A percentile compares a stretch with the other conserved stretches of the same genome.
Evolutionary conservation across 805 yeast genomes (phyloP).

Genomic region (Metschnikowia vanudenii): DNA sequence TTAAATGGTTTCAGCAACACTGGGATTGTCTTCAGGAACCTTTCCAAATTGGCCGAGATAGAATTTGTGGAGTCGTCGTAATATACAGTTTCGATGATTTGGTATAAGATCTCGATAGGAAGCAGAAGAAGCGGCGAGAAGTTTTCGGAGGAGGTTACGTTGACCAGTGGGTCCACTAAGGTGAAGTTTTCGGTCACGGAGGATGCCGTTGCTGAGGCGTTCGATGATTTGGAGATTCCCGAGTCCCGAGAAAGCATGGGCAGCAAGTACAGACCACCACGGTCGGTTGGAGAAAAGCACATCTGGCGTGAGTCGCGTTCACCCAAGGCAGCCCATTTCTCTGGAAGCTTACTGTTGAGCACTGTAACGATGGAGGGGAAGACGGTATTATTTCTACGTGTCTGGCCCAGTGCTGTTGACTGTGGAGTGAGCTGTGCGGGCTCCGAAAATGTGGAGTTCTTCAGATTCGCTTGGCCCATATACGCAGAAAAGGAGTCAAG

Average conservation of each 20-base stretch:
- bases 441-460: background rate
- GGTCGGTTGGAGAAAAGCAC: conserved; percentile 16
- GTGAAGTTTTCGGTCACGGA: conserved; percentile 20
- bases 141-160: conserved; percentile 10
- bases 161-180: conserved; percentile 18
- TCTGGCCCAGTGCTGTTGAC: conserved; percentile 7
- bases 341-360: conserved; percentile 4
- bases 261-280: conserved; percentile 20
- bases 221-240: conserved; percentile 5
- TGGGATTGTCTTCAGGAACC: conserved; percentile 51
- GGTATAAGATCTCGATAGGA: conserved; percentile 56
- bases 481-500: conserved; percentile 8
- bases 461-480: conserved; percentile 21
- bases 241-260: conserved; percentile 18
- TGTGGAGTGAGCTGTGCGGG: conserved; percentile 12
- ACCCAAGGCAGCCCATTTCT: conserved; percentile 2
- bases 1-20: conserved; percentile 59
- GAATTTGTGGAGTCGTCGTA: conserved; percentile 53
- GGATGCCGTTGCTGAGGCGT: conserved; percentile 9
- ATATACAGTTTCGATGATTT: conserved; percentile 55
- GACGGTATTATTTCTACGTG: background rate
- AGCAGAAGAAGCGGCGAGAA: conserved; percentile 31
- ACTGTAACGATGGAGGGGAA: conserved; percentile 18
- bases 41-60: conserved; percentile 50
- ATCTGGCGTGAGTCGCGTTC: conserved; percentile 3